These are phyloP conservation scores for Diplotaxis tenuifolia DNA, from an alignment of 345 rosid genomes.

Conservation along the genomic window DNA sequence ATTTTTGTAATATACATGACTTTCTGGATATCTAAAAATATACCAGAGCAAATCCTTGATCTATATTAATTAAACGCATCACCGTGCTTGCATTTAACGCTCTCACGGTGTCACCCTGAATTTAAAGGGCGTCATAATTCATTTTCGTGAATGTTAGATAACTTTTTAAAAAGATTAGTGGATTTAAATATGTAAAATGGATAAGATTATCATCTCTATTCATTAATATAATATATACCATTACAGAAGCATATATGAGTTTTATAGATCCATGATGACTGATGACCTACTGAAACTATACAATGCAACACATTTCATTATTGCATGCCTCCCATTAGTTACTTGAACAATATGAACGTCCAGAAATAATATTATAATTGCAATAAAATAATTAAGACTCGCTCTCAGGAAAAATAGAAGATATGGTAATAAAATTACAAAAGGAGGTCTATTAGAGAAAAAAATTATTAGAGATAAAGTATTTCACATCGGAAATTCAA, in stretches of 20 bases:
- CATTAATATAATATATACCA: background rate
- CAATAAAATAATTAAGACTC: conserved; percentile 16
- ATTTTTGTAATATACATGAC: too few relatives aligned
- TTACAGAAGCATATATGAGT: background rate
- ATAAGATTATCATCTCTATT: background rate
- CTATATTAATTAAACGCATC: too few relatives aligned
- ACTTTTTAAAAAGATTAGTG: background rate
- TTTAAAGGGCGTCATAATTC: background rate
- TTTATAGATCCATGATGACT: background rate
- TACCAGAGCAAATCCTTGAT: too few relatives aligned
- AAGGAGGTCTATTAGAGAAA: background rate
- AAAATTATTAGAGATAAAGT: too few relatives aligned
- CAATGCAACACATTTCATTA: background rate
- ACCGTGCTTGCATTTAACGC: too few relatives aligned
- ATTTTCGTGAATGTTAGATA: background rate
- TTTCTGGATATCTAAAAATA: too few relatives aligned
- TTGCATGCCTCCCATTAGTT: conserved; percentile 6
- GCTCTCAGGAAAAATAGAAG: conserved; percentile 16
- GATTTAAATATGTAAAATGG: background rate
- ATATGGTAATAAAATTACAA: conserved; percentile 18
- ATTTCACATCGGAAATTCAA: too few relatives aligned
- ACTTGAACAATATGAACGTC: background rate
- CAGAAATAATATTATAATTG: background rate
- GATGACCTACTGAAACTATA: background rate
- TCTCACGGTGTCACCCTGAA: background rate